A percentile compares a stretch with the other conserved stretches of the same genome.
phyloP scores from a whole-genome alignment of 2,329 filamentous ascomycete species.

The Verticillium nonalfalfae region DNA sequence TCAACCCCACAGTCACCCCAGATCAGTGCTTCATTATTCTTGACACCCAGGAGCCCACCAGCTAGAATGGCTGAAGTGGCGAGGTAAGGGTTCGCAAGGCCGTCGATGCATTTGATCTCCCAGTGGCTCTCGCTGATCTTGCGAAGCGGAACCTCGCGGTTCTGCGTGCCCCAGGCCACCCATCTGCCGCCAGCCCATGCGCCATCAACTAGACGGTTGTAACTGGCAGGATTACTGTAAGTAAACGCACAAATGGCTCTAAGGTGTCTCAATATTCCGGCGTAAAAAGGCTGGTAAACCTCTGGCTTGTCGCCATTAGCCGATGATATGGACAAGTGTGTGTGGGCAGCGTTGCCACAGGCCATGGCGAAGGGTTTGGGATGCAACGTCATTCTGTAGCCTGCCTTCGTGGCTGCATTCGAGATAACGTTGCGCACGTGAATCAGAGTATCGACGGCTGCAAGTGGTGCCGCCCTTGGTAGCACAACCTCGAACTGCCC shows the following conservation, averaged over 20 bases:
- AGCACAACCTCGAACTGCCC: constrained; percentile 77
- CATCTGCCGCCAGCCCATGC: constrained; percentile 73
- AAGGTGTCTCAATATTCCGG: constrained; percentile 62
- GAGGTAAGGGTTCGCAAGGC: constrained; percentile 72
- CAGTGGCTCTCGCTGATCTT: constrained; percentile 62
- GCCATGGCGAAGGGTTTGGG: constrained; percentile 57
- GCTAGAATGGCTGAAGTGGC: constrained; percentile 55
- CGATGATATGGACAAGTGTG: constrained; percentile 61
- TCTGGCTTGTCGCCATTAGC: constrained; percentile 27
- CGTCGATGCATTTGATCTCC: constrained; percentile 76
- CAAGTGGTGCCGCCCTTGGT: constrained; percentile 53
- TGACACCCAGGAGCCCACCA: constrained; percentile 52
- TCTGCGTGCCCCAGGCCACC: constrained; percentile 77
- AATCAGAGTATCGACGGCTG: constrained; percentile 65
- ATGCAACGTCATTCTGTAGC: constrained; percentile 64
- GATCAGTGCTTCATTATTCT: constrained; percentile 26
- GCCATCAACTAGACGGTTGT: constrained; percentile 62
- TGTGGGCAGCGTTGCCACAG: constrained; percentile 62
- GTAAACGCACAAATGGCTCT: constrained; percentile 63
- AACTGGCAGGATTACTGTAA: constrained; percentile 59
- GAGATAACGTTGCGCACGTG: constrained; percentile 65
- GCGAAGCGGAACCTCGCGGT: constrained; percentile 68
- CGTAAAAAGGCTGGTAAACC: constrained; percentile 62
- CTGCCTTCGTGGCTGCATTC: constrained; percentile 54
- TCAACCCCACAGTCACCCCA: constrained; percentile 50